Percentiles rank a stretch among this genome's conserved stretches.
These are phyloP conservation scores for Ceratocystis alfenasii DNA, from an alignment of 2,329 filamentous ascomycete genomes.

Conservation along the genomic window DNA sequence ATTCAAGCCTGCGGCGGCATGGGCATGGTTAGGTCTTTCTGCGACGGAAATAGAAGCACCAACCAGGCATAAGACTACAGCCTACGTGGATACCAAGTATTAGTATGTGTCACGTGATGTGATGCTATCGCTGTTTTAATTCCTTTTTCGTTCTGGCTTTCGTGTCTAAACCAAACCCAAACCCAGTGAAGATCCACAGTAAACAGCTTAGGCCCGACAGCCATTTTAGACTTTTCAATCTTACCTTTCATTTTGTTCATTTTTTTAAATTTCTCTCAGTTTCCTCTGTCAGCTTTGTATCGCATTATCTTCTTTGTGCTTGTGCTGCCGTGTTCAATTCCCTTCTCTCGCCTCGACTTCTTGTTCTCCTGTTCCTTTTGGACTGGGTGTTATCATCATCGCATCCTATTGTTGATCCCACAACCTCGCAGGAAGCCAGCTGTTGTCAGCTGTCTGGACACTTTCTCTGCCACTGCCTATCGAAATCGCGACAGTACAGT, in stretches of 20 bases:
- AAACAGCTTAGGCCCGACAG: background rate
- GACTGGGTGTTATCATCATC: conserved; percentile 1
- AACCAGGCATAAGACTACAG: background rate
- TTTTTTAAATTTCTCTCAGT: background rate
- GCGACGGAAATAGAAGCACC: background rate
- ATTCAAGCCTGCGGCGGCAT: background rate
- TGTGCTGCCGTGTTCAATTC: background rate
- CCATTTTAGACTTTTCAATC: background rate
- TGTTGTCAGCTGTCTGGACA: background rate
- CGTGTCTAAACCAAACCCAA: conserved; percentile 4
- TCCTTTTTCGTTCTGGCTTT: conserved; percentile 13
- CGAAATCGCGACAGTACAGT: conserved; percentile 12
- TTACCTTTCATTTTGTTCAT: background rate
- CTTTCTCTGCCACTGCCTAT: background rate
- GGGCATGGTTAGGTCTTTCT: background rate
- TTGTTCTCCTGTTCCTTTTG: background rate
- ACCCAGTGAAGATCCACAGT: background rate
- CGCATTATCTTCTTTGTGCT: background rate
- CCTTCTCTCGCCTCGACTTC: background rate
- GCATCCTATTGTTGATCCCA: background rate
- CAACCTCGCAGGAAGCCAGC: background rate
- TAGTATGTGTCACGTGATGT: background rate
- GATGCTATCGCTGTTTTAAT: conserved; percentile 1
- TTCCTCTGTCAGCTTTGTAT: background rate
- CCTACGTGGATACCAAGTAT: background rate